Evolutionary conservation across 2,329 filamentous ascomycete species (phyloP), one percentile per base, ranked within the genome.

Genomic region (Apiospora malaysiana): DNA sequence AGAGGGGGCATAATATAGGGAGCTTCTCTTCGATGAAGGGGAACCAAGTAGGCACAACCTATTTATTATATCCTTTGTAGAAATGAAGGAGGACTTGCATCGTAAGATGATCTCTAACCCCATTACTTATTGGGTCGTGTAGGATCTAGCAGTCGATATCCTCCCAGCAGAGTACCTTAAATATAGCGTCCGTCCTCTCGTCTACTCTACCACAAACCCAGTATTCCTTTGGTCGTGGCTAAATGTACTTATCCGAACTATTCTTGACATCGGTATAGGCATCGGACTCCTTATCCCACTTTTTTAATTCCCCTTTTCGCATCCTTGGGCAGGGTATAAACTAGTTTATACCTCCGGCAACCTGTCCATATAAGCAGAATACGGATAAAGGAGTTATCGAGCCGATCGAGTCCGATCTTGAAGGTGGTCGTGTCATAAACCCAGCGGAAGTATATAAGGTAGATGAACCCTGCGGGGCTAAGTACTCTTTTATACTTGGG

Each of bases 21-120:
- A 71, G 66, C 32, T 69, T 71, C 70, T 71, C 47, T 46, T 71
- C 46, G 47, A 71, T 40, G 47, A 71, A 69, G 25, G 43, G 46
- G 49, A 43, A 71, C 67, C 51, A 69, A 21, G 68, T 69, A 4
- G 51, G 51, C 4, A 69, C 51, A 5, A 69, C 46, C 49, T 69
- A 5, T 18, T 65, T 69, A 18, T 69, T 69, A 18, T 69, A 9
- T 12, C 68, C 68, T 66, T 69, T 69, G 25, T 69, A 7, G 49
- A 69, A 65, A 25, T 27, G 68, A 1, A 69, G 37, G 4, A 69
- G 49, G 40, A 69, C 18, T 7, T 69, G 32, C 47, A 51, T 51
- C 27, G 46, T 23, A 8, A 69, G 27, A 51, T 16, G 45, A 59
- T 51, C 40, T 18, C 45, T 23, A 23, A 9, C 32, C 23, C 46